phyloP scores from a whole-genome alignment of 176 grass and related monocot species.

The Carex scoparia region DNA sequence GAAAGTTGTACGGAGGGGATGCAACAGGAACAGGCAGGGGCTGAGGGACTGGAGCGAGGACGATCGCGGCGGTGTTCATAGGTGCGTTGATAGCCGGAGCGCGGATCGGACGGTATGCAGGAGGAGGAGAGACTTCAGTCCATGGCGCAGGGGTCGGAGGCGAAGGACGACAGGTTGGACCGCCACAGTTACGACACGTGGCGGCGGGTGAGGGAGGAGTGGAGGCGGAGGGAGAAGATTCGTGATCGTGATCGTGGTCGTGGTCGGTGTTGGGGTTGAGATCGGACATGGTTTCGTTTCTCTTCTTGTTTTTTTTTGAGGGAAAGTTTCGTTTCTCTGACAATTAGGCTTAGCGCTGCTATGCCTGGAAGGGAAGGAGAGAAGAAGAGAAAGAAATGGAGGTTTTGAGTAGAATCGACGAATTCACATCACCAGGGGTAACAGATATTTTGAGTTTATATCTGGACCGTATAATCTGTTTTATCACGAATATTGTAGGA shows the following conservation, averaged over 20 bases:
- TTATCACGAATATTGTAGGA: no score
- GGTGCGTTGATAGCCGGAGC: conserved; percentile 77
- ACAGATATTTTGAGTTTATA: no score
- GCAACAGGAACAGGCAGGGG: conserved; percentile 45
- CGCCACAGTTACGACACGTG: conserved; percentile 48
- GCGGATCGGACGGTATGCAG: conserved; percentile 94
- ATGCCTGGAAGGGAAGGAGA: not conserved
- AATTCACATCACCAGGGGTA: no score
- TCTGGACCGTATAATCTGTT: no score
- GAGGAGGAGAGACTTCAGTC: conserved; percentile 57
- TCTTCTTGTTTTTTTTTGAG: not conserved
- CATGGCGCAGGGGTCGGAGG: conserved; percentile 40
- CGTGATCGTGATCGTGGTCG: not conserved
- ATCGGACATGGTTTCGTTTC: conserved; percentile 48
- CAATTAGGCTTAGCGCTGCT: not conserved
- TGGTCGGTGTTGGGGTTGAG: not conserved
- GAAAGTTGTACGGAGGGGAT: conserved; percentile 47
- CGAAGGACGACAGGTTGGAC: conserved; percentile 22
- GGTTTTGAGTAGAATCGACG: not conserved
- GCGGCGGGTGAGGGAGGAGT: conserved; percentile 2
- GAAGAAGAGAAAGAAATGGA: not conserved
- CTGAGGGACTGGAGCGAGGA: conserved; percentile 69
- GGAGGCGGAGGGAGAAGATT: not conserved
- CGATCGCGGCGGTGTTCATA: conserved; percentile 62
- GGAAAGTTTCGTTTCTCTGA: conserved; percentile 7